phyloP scores from a whole-genome alignment of 495 filamentous ascomycete genomes.

The Daldinia loculata region DNA sequence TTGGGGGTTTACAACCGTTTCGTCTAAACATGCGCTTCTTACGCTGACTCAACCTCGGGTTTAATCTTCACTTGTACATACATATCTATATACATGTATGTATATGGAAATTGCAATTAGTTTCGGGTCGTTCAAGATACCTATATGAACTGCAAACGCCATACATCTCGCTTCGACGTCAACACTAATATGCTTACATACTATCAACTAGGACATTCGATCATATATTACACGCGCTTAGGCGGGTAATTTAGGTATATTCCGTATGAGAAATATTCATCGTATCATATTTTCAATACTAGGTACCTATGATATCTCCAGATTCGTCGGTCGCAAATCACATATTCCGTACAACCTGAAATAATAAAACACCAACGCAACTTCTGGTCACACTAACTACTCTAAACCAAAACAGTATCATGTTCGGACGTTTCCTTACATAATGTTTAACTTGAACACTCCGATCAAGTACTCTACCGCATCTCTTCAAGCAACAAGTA shows the following conservation, averaged over 20 bases:
- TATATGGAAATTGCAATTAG: conserved; percentile 6
- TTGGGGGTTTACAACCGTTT: conserved; percentile 32
- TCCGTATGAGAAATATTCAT: background rate
- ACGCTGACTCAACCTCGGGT: background rate
- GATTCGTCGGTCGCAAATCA: background rate
- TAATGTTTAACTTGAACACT: background rate
- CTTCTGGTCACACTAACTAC: conserved; percentile 8
- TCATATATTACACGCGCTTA: background rate
- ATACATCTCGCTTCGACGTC: background rate
- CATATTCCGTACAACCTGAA: background rate
- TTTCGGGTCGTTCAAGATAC: conserved; percentile 1
- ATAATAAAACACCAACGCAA: conserved; percentile 12
- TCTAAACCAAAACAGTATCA: conserved; percentile 30
- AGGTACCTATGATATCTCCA: background rate
- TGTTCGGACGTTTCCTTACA: conserved; percentile 11
- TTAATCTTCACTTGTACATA: background rate
- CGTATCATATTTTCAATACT: background rate
- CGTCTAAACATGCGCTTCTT: conserved; percentile 12
- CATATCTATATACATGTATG: background rate
- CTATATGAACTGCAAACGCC: background rate
- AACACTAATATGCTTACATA: background rate
- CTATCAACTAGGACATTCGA: background rate
- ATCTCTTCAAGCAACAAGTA: background rate
- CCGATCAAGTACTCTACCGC: background rate
- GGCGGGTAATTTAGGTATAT: conserved; percentile 1